Evolutionary conservation across 768 basidiomycete species (phyloP).

Genomic region (Mycena polygramma): DNA sequence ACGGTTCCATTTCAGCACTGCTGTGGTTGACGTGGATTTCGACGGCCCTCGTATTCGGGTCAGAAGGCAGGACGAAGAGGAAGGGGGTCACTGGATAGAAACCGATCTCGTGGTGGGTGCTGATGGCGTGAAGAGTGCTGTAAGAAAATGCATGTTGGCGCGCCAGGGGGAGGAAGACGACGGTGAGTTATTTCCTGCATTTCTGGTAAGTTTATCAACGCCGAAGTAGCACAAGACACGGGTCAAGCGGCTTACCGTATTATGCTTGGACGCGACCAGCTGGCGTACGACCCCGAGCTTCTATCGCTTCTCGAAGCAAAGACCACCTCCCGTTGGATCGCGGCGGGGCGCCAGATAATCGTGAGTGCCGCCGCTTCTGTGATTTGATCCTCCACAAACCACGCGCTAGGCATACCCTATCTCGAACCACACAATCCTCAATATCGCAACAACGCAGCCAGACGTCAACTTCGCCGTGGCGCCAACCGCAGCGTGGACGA

Average conservation of each 20-base stretch:
- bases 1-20: conserved; percentile 42
- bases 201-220: too few relatives aligned
- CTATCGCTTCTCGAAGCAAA: conserved; percentile 47
- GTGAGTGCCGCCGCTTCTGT: conserved; percentile 15
- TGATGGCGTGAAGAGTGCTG: conserved; percentile 53
- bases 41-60: conserved; percentile 25
- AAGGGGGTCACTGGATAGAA: conserved; percentile 40
- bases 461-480: conserved; percentile 50
- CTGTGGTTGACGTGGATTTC: conserved; percentile 44
- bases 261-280: conserved; percentile 46
- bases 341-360: conserved; percentile 49
- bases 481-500: conserved; percentile 49
- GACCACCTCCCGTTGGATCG: conserved; percentile 53
- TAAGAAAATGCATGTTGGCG: conserved; percentile 49
- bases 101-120: conserved; percentile 53
- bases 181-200: background rate
- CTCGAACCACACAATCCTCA: conserved; percentile 48
- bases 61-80: conserved; percentile 3
- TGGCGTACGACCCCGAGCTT: conserved; percentile 50
- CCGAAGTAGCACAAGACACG: conserved; percentile 45
- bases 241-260: conserved; percentile 56
- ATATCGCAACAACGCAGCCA: conserved; percentile 53
- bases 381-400: too few relatives aligned
- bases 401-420: conserved; percentile 49
- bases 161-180: conserved; percentile 44